A percentile compares a stretch with the other conserved stretches of the same genome.
These are phyloP conservation scores for Daldinia caldariorum DNA, from an alignment of 495 filamentous ascomycete species.

Conservation along the genomic window DNA sequence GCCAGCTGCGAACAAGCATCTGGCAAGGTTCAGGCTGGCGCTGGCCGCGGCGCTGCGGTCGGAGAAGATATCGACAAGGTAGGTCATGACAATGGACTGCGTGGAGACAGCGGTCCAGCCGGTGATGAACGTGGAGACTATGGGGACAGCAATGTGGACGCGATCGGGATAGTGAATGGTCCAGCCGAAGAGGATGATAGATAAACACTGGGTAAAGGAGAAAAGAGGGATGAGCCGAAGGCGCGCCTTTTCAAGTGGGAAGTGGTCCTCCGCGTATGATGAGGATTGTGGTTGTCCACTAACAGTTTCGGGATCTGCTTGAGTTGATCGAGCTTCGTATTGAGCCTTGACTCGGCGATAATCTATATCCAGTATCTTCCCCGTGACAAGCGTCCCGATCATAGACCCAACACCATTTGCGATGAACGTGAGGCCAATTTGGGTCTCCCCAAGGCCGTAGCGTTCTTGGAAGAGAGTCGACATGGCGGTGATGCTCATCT, in stretches of 20 bases:
- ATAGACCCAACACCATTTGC: slow-evolving; percentile 63
- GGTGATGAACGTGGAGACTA: slow-evolving; percentile 52
- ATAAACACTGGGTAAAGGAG: slow-evolving; percentile 45
- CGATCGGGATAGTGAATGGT: slow-evolving; percentile 42
- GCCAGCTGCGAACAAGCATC: slow-evolving; percentile 54
- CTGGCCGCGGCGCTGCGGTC: slow-evolving; percentile 50
- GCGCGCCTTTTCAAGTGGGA: slow-evolving; percentile 55
- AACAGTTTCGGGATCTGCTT: slow-evolving; percentile 20
- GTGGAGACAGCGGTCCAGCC: slow-evolving; percentile 55
- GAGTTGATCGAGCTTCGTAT: slow-evolving; percentile 28
- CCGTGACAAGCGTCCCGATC: slow-evolving; percentile 59
- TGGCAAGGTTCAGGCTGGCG: slow-evolving; percentile 54
- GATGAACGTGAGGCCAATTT: slow-evolving; percentile 62
- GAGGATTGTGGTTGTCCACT: slow-evolving; percentile 7
- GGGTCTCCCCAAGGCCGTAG: slow-evolving; percentile 57
- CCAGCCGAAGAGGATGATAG: slow-evolving; percentile 54
- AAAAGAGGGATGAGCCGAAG: slow-evolving; percentile 50
- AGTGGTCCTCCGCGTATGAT: slow-evolving; percentile 28
- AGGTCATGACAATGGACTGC: slow-evolving; percentile 52
- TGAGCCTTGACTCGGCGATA: slow-evolving; percentile 53
- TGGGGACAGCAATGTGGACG: slow-evolving; percentile 49
- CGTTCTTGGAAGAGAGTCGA: slow-evolving; percentile 58
- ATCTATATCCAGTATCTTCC: slow-evolving; percentile 56
- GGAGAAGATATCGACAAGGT: slow-evolving; percentile 55
- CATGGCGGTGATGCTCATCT: slow-evolving; percentile 66